Base-by-base conservation (phyloP, 2,329 filamentous ascomycete species). In the Diaporthe eres region DNA sequence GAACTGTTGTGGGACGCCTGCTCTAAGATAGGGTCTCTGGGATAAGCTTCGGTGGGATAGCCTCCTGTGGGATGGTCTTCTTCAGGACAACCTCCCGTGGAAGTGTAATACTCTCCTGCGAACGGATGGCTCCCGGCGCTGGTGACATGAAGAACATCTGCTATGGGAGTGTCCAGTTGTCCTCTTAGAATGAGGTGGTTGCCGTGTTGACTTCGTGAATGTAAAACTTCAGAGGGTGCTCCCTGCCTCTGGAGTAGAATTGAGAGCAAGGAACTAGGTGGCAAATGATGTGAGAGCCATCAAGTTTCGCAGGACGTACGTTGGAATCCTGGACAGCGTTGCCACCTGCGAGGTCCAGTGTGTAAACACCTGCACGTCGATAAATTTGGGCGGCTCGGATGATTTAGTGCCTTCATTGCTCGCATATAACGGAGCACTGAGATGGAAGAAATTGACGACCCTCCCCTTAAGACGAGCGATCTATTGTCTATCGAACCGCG, bases 401-500 rank as follows among this genome's bases (percentile, higher is more conserved):
- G 28, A 13, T 51, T 4, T 9, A 17, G 15, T 13, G 34, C 6
- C 0, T 9, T 5, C 39, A 10, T 34, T 39, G 63, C 63, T 34
- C 4, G 15, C 44, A 25, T n/a, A 9, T 1, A 63, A 9, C 2
- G 10, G 10, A 22, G 19, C 5, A 3, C 13, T 3, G 12, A 15
- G 0, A 55, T 25, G 8, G n/a, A 19, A 53, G 42, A 28, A 58
- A 0, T 31, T 25, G 34, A 28, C 25, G 10, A 9, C 7, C 34
- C 8, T 47, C 12, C 44, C n/a, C 10, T 5, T 1, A 53, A 55
- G 71, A 73, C 60, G 49, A 65, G 25, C 34, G 37, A 55, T 73
- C 71, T 73, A 61, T 65, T 57, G 58, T 73, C 71, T 73, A 73
- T 65, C 13, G 57, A 65, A 65, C 51, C 37, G 49, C 37, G n/a